Evolutionary conservation across 2,329 filamentous ascomycete species (phyloP).

Genomic region (Coniosporium tulheliwenetii): DNA sequence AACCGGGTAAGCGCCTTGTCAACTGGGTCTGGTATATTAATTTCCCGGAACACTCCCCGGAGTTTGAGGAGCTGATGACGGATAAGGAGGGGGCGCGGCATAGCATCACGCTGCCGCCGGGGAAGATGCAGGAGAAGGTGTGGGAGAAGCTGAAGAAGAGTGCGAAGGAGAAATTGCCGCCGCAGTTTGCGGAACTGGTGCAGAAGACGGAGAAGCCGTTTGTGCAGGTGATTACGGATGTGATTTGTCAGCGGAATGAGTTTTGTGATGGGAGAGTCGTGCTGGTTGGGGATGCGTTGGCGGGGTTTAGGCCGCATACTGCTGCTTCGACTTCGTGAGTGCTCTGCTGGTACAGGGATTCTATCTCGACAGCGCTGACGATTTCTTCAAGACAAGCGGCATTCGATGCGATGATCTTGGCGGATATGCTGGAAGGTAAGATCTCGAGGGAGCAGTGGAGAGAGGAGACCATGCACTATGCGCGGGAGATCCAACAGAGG

Average conservation of each 20-base stretch:
- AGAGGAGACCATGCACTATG: constrained; percentile 18
- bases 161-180: constrained; percentile 17
- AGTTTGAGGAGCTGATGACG: constrained; percentile 27
- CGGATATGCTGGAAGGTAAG: constrained; percentile 22
- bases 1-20: constrained; percentile 24
- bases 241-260: constrained; percentile 18
- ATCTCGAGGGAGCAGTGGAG: constrained; percentile 20
- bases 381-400: constrained; percentile 25
- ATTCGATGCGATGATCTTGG: constrained; percentile 25
- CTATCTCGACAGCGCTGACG: neutral
- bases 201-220: constrained; percentile 25
- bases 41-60: constrained; percentile 19
- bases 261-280: constrained; percentile 27
- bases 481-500: constrained; percentile 18
- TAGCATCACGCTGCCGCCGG: constrained; percentile 26
- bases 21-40: constrained; percentile 35
- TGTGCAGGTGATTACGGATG: constrained; percentile 29
- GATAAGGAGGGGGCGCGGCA: constrained; percentile 24
- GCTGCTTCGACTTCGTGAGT: constrained; percentile 11
- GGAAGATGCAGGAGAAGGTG: constrained; percentile 19
- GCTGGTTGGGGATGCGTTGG: constrained; percentile 31
- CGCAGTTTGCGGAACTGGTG: constrained; percentile 27
- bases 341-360: neutral
- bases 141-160: constrained; percentile 22
- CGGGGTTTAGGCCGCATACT: constrained; percentile 30